These are phyloP conservation scores for Tetrahymena thermophila DNA, from an alignment of 73 alveolate species.

Conservation along the genomic window DNA sequence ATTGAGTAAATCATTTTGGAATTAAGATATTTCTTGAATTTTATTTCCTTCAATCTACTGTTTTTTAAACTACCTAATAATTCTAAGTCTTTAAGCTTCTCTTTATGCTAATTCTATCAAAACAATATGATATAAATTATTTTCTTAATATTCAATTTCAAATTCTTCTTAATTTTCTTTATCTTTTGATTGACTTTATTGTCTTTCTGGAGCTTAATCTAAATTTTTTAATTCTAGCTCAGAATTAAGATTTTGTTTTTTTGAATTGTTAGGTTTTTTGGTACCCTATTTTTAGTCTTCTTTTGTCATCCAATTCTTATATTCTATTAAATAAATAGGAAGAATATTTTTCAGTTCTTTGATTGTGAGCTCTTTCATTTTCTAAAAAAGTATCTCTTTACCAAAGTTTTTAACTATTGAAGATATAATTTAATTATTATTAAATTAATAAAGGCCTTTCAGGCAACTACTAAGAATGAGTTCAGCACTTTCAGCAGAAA, in stretches of 20 bases:
- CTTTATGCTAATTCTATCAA: not conserved
- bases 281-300: not conserved
- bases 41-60: not conserved
- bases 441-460: not conserved
- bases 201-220: not conserved
- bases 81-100: not conserved
- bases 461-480: not conserved
- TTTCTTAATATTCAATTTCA: not conserved
- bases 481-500: not conserved
- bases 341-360: not conserved
- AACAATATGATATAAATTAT: not conserved
- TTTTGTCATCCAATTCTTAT: not conserved
- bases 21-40: not conserved
- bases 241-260: not conserved
- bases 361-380: not conserved
- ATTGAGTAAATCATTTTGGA: not conserved
- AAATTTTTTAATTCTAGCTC: not conserved
- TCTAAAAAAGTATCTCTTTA: not conserved
- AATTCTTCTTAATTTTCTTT: not conserved
- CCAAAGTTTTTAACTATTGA: not conserved
- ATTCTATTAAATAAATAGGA: not conserved
- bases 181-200: not conserved
- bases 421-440: not conserved
- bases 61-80: not conserved
- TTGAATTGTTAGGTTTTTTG: not conserved